Percentiles rank a stretch among this genome's conserved stretches.
Evolutionary conservation across 768 basidiomycete genomes (phyloP).

Genomic region (Aureoboletus auriporus): DNA sequence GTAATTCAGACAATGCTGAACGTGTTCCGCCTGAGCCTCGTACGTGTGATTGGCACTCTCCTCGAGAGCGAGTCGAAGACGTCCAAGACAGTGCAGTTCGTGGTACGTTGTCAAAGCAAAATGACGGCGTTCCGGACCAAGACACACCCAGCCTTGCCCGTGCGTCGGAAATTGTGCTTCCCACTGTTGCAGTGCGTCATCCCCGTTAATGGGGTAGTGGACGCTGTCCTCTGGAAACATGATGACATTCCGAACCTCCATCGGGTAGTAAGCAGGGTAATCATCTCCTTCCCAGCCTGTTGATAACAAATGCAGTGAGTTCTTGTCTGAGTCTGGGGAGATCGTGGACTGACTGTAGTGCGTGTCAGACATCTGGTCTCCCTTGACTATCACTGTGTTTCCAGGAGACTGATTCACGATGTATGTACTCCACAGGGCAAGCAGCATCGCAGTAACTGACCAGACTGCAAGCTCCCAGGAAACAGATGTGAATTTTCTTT

Average conservation of each 20-base stretch:
- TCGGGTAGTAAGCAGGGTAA: slow-evolving; percentile 23
- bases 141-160: slow-evolving; percentile 23
- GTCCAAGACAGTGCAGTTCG: slow-evolving; percentile 35
- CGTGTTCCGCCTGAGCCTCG: slow-evolving; percentile 18
- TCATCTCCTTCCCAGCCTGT: slow-evolving; percentile 25
- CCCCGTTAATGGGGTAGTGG: slow-evolving; percentile 23
- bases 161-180: slow-evolving; percentile 18
- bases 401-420: slow-evolving; percentile 1
- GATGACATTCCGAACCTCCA: slow-evolving; percentile 17
- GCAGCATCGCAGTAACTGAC: slow-evolving; percentile 14
- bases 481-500: slow-evolving; percentile 1
- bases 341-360: slow-evolving; percentile 16
- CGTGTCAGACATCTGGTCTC: not conserved
- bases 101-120: slow-evolving; percentile 37
- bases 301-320: not conserved
- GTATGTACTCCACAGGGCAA: slow-evolving; percentile 19
- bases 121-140: slow-evolving; percentile 26
- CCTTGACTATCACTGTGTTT: not conserved
- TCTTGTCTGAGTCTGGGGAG: not conserved
- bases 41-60: slow-evolving; percentile 11
- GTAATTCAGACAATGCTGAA: slow-evolving; percentile 48
- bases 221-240: slow-evolving; percentile 27
- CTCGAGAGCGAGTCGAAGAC: slow-evolving; percentile 23
- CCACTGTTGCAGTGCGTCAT: slow-evolving; percentile 20
- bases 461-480: slow-evolving; percentile 20